Conservation (phyloP, 345 rosid species). For the Heritiera fomes region DNA sequence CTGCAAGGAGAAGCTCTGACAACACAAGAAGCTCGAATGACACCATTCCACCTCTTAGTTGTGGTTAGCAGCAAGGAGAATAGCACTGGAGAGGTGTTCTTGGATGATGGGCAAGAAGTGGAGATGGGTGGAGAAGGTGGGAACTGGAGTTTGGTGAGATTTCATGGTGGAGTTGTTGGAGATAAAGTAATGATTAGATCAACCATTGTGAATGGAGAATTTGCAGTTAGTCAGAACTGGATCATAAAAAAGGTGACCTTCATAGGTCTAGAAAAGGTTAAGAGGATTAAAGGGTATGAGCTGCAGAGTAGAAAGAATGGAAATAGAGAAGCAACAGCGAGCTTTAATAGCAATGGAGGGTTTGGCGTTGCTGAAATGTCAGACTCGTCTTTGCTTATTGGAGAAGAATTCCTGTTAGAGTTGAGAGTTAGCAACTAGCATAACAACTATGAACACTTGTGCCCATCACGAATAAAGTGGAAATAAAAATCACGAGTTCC, state of each 20-base stretch:
- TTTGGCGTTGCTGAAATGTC: slow-evolving; percentile 36
- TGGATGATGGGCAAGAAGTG: slow-evolving; percentile 59
- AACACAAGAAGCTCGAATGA: slow-evolving; percentile 49
- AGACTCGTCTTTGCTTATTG: slow-evolving; percentile 36
- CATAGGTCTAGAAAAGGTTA: slow-evolving; percentile 43
- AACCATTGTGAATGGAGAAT: slow-evolving; percentile 47
- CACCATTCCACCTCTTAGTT: slow-evolving; percentile 51
- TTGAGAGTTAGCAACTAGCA: slow-evolving; percentile 19
- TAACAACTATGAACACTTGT: no score
- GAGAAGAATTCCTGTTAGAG: slow-evolving; percentile 47
- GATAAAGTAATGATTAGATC: slow-evolving; percentile 34
- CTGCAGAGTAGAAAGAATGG: slow-evolving; percentile 16
- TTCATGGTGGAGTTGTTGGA: slow-evolving; percentile 31
- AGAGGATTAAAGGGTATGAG: slow-evolving; percentile 27
- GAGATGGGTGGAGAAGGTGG: slow-evolving; percentile 55
- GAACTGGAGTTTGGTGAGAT: slow-evolving; percentile 53
- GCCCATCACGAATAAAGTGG: no score
- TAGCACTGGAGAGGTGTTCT: slow-evolving; percentile 50
- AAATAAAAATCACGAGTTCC: no score
- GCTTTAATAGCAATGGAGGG: slow-evolving; percentile 22
- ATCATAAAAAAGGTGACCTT: slow-evolving; percentile 47
- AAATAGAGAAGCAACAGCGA: background rate
- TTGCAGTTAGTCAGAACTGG: slow-evolving; percentile 49
- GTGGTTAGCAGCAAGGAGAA: slow-evolving; percentile 43
- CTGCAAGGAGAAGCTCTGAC: slow-evolving; percentile 75